These are phyloP conservation scores for Trichoderma asperelloides DNA, from an alignment of 495 filamentous ascomycete species.

Conservation along the genomic window DNA sequence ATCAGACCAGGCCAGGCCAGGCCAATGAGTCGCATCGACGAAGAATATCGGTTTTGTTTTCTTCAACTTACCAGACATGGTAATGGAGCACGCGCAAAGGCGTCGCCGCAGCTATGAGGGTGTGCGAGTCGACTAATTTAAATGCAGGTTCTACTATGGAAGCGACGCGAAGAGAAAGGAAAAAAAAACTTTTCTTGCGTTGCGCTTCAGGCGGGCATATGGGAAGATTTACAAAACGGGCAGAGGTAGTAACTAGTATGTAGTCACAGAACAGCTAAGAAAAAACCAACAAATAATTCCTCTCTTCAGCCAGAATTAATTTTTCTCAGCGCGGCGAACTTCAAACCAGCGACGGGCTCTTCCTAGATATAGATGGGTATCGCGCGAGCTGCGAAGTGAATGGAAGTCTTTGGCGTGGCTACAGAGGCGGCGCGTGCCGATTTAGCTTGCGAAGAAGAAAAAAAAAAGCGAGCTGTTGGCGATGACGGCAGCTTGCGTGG, in stretches of 20 bases:
- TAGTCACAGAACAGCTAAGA: constrained; percentile 4
- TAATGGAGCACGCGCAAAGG: constrained; percentile 1
- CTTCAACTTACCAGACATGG: constrained; percentile 6
- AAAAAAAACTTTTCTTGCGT: neutral
- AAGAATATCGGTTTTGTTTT: neutral
- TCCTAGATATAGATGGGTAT: neutral
- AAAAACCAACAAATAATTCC: neutral
- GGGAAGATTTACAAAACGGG: constrained; percentile 3
- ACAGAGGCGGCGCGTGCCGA: constrained; percentile 2
- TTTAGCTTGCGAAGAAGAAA: neutral
- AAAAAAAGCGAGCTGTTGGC: neutral
- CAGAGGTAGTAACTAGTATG: neutral
- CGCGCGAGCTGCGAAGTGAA: neutral
- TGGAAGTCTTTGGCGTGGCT: neutral
- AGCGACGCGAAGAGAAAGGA: neutral
- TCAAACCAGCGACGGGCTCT: neutral
- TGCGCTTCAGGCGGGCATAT: constrained; percentile 5
- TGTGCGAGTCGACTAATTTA: neutral
- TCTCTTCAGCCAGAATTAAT: neutral
- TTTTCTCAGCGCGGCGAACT: neutral
- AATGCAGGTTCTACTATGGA: constrained; percentile 1
- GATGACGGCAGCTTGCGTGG: constrained; percentile 8
- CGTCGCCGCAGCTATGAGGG: neutral
- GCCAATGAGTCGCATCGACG: neutral
- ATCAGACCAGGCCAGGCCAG: neutral